A percentile compares a stretch with the other conserved stretches of the same genome.
Conservation (phyloP, 352 stramenopile genomes). For the Globisporangium nodosum region DNA sequence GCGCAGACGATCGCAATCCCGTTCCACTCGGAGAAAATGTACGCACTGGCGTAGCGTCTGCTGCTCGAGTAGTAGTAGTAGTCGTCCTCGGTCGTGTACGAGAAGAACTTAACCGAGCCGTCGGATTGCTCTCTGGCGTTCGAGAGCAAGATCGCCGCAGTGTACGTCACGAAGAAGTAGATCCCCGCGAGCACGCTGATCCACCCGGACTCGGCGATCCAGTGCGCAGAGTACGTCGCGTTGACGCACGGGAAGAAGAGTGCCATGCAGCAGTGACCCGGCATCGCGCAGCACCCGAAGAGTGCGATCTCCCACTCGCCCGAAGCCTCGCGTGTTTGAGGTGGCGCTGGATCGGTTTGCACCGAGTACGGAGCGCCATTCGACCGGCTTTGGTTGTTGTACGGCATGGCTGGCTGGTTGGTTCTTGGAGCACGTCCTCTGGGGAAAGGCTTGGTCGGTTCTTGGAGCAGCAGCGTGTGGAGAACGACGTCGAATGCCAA, state of each 20-base stretch:
- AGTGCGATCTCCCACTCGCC: slow-evolving; percentile 16
- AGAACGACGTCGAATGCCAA: too few species aligned
- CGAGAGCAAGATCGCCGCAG: background rate
- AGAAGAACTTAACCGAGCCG: background rate
- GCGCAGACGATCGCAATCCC: background rate
- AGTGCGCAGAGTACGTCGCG: slow-evolving; percentile 7
- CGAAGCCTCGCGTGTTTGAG: too few species aligned
- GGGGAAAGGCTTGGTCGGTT: too few species aligned
- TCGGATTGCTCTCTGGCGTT: background rate
- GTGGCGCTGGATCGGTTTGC: too few species aligned
- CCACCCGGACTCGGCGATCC: slow-evolving; percentile 5
- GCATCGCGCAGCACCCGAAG: slow-evolving; percentile 18
- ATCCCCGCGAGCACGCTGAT: slow-evolving; percentile 1
- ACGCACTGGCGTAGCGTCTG: too few species aligned
- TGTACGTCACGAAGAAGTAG: slow-evolving; percentile 6
- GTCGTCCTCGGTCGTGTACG: background rate
- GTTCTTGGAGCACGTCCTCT: too few species aligned
- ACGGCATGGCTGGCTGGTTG: too few species aligned
- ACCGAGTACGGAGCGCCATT: too few species aligned
- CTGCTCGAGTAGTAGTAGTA: background rate
- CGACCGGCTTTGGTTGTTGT: too few species aligned
- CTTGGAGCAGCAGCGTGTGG: too few species aligned
- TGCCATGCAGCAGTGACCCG: slow-evolving; percentile 20
- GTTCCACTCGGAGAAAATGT: background rate
- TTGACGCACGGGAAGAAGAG: slow-evolving; percentile 22